A percentile compares a stretch with the other conserved stretches of the same genome.
Evolutionary conservation across 768 basidiomycete species (phyloP).

Genomic region (Epithele typhae): DNA sequence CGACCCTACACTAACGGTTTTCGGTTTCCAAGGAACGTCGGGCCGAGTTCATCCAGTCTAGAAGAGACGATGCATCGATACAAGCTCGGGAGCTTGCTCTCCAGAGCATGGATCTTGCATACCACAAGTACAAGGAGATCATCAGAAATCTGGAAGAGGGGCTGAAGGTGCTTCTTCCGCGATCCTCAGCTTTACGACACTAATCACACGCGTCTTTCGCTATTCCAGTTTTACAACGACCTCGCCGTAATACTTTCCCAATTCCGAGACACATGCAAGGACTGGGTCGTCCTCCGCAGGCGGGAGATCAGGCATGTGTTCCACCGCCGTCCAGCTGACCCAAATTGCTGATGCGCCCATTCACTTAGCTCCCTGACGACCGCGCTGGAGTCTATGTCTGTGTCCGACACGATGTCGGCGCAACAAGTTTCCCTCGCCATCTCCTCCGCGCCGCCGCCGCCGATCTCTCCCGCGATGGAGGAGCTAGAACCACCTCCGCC

Average conservation of each 20-base stretch:
- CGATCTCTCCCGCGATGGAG: not conserved
- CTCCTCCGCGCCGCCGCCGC: not conserved
- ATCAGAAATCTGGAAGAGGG: constrained; percentile 84
- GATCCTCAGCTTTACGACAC: not conserved
- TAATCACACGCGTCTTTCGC: not conserved
- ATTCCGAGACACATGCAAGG: constrained; percentile 72
- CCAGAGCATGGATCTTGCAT: constrained; percentile 79
- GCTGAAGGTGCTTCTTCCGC: constrained; percentile 51
- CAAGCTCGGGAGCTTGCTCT: constrained; percentile 80
- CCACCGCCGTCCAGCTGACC: not conserved
- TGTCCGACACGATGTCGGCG: not conserved
- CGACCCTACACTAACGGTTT: no score
- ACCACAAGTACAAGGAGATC: constrained; percentile 86
- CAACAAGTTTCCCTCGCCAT: no score
- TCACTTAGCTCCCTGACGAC: not conserved
- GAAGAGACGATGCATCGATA: constrained; percentile 71
- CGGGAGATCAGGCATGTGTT: constrained; percentile 52
- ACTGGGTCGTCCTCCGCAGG: constrained; percentile 68
- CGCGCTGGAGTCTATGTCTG: not conserved
- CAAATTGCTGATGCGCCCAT: no score
- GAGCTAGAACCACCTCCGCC: constrained; percentile 3
- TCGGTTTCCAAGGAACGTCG: constrained; percentile 51
- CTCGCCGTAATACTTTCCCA: constrained; percentile 65
- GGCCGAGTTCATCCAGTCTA: constrained; percentile 66
- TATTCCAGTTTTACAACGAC: constrained; percentile 92